Evolutionary conservation across 805 yeast species (phyloP).

Genomic region (Candida takata): DNA sequence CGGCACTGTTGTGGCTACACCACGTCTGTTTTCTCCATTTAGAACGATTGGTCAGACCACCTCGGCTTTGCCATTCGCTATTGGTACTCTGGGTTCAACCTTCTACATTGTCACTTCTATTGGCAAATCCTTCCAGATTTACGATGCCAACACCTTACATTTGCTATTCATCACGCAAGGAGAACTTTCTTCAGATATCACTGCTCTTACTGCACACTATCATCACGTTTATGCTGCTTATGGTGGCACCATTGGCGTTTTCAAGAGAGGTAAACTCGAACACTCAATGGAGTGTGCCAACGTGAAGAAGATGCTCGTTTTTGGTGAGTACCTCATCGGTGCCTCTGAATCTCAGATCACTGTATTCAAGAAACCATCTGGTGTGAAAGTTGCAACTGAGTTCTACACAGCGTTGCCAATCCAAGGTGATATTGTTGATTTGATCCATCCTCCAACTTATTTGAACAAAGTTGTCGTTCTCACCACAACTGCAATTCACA

Average conservation of each 20-base stretch:
- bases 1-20: constrained; percentile 16
- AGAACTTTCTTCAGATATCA: constrained; percentile 65
- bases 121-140: constrained; percentile 85
- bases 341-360: constrained; percentile 40
- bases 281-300: constrained; percentile 30
- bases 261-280: constrained; percentile 67
- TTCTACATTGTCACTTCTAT: constrained; percentile 86
- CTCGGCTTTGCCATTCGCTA: constrained; percentile 75
- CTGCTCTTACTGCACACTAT: constrained; percentile 69
- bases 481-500: constrained; percentile 53
- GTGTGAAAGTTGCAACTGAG: constrained; percentile 45
- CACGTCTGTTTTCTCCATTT: constrained; percentile 77
- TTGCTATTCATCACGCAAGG: constrained; percentile 78
- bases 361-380: constrained; percentile 46
- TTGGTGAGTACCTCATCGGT: constrained; percentile 75
- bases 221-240: constrained; percentile 78
- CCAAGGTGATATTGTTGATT: constrained; percentile 64
- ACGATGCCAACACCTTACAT: constrained; percentile 83
- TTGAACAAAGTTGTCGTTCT: constrained; percentile 82
- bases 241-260: constrained; percentile 67
- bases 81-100: constrained; percentile 82
- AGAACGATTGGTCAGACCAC: constrained; percentile 90
- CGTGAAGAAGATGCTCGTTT: constrained; percentile 47
- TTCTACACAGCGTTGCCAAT: constrained; percentile 57
- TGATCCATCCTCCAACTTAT: constrained; percentile 85